Conservation (phyloP, 768 basidiomycete genomes). For the Trametes cingulata region DNA sequence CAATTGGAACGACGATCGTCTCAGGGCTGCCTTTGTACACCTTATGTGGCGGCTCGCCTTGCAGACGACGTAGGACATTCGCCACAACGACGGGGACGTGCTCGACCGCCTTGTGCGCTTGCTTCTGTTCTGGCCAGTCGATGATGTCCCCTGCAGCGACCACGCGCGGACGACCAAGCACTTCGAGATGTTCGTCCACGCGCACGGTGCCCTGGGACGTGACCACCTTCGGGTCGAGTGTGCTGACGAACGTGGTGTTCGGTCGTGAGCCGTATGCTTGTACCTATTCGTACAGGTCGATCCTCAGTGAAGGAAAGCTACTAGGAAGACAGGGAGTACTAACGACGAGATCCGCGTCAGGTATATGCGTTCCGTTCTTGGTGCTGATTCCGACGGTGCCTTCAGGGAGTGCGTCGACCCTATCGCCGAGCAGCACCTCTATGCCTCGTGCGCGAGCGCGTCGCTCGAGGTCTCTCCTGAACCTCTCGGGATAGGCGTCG, state of each 20-base stretch:
- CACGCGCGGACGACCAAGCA: conserved; percentile 49
- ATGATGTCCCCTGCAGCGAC: conserved; percentile 69
- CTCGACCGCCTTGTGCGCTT: conserved; percentile 43
- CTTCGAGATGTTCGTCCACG: conserved; percentile 58
- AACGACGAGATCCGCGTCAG: conserved; percentile 60
- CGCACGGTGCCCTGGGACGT: conserved; percentile 46
- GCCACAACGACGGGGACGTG: conserved; percentile 48
- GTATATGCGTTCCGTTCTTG: conserved; percentile 48
- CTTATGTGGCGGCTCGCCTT: conserved; percentile 36
- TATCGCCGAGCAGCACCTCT: conserved; percentile 52
- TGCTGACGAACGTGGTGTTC: conserved; percentile 50
- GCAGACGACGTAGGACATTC: conserved; percentile 51
- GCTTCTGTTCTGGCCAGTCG: conserved; percentile 65
- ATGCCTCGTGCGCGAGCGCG: conserved; percentile 47
- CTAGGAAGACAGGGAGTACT: conserved; percentile 20
- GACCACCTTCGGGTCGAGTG: conserved; percentile 40
- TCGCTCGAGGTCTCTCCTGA: conserved; percentile 48
- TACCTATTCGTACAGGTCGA: conserved; percentile 20
- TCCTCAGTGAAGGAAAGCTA: too few species aligned
- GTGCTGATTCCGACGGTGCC: conserved; percentile 46
- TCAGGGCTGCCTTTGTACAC: conserved; percentile 51
- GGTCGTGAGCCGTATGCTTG: conserved; percentile 38
- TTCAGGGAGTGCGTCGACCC: conserved; percentile 47
- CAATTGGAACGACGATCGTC: conserved; percentile 52
- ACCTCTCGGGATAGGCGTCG: conserved; percentile 51